Evolutionary conservation across 768 basidiomycete genomes (phyloP).

Genomic region (Russula abietina): DNA sequence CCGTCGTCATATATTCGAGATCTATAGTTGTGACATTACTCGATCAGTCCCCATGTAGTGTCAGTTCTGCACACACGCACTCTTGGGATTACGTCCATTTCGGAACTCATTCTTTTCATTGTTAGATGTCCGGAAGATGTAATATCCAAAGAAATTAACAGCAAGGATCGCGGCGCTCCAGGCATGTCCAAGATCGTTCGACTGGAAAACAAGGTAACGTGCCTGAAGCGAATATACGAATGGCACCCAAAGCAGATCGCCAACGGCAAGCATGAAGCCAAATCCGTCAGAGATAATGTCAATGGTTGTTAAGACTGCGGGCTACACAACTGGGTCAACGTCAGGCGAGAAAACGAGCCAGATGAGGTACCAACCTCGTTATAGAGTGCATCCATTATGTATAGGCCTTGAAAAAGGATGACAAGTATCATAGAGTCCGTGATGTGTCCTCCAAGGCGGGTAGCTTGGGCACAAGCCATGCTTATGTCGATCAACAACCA

Average conservation of each 20-base stretch:
- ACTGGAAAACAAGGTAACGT: slow-evolving; percentile 89
- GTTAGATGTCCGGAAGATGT: slow-evolving; percentile 85
- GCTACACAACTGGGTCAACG: slow-evolving; percentile 38
- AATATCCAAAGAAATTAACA: slow-evolving; percentile 71
- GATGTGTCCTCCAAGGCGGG: slow-evolving; percentile 63
- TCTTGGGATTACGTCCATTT: slow-evolving; percentile 90
- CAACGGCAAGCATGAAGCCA: slow-evolving; percentile 95
- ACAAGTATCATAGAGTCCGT: slow-evolving; percentile 94
- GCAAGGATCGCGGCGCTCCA: slow-evolving; percentile 52
- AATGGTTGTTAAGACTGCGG: slow-evolving; percentile 90
- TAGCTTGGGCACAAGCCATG: slow-evolving; percentile 87
- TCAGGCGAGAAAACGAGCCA: neutral
- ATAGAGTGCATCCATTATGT: slow-evolving; percentile 81
- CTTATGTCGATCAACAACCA: slow-evolving; percentile 89
- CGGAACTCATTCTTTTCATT: slow-evolving; percentile 95
- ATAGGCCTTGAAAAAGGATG: slow-evolving; percentile 77
- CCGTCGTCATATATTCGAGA: slow-evolving; percentile 71
- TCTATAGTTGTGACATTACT: slow-evolving; percentile 39
- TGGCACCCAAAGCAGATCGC: slow-evolving; percentile 91
- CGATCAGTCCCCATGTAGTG: neutral
- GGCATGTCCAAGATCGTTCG: slow-evolving; percentile 64
- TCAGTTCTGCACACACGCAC: slow-evolving; percentile 35
- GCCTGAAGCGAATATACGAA: slow-evolving; percentile 93
- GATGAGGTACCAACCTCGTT: slow-evolving; percentile 61
- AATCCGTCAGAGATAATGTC: slow-evolving; percentile 98